Evolutionary conservation across 2,329 filamentous ascomycete species (phyloP).

Genomic region (Elsinoe australis): DNA sequence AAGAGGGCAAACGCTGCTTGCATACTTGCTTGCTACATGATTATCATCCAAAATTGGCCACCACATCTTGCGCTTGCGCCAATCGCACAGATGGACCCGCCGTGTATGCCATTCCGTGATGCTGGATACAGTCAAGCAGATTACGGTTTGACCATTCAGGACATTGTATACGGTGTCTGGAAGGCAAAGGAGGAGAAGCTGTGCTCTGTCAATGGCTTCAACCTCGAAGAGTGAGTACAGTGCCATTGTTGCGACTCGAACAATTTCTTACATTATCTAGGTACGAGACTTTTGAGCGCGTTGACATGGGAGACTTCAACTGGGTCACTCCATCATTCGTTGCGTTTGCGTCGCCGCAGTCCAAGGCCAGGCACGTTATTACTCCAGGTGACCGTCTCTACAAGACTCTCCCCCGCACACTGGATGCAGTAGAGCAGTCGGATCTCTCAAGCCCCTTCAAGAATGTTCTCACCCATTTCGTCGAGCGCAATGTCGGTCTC

Average conservation of each 20-base stretch:
- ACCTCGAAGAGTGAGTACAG: constrained; percentile 53
- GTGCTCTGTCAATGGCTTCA: constrained; percentile 87
- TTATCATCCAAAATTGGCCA: constrained; percentile 94
- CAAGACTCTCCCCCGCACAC: constrained; percentile 63
- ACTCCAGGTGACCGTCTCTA: constrained; percentile 65
- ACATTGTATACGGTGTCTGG: constrained; percentile 97
- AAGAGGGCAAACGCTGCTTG: constrained; percentile 95
- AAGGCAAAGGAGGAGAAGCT: constrained; percentile 94
- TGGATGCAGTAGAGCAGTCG: constrained; percentile 60
- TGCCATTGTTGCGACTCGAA: background rate
- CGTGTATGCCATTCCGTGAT: constrained; percentile 97
- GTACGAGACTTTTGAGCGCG: constrained; percentile 89
- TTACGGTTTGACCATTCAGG: constrained; percentile 90
- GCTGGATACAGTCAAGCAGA: constrained; percentile 98
- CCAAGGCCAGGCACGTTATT: constrained; percentile 65
- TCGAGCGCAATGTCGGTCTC: constrained; percentile 77
- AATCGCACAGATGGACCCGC: constrained; percentile 92
- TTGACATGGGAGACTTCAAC: constrained; percentile 99
- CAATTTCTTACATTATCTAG: constrained; percentile 32
- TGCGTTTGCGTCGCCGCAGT: constrained; percentile 91
- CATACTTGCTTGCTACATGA: constrained; percentile 96
- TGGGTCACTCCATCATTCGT: constrained; percentile 95
- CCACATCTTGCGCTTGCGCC: constrained; percentile 91
- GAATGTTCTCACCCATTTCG: constrained; percentile 87
- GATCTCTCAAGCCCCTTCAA: constrained; percentile 82